Evolutionary conservation across 1,139 yeast species (phyloP).

Genomic region (Debaryomyces udenii): DNA sequence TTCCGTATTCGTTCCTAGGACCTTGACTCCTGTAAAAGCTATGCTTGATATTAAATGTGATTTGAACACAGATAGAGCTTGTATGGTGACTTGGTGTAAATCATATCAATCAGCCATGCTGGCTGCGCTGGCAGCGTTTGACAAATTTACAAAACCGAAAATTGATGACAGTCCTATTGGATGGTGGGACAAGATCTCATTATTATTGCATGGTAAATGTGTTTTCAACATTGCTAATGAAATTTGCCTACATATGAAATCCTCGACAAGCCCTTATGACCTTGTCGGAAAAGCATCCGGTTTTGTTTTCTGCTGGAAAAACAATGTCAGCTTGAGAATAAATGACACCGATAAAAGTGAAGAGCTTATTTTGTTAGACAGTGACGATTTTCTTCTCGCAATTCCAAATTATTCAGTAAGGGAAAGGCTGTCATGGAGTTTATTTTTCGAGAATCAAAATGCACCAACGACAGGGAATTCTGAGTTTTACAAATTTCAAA

Average conservation of each 20-base stretch:
- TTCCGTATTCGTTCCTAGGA: constrained; percentile 44
- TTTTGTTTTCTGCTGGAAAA: constrained; percentile 76
- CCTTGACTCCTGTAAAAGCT: constrained; percentile 49
- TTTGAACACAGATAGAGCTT: constrained; percentile 40
- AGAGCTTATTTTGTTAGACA: constrained; percentile 62
- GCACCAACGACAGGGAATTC: constrained; percentile 23
- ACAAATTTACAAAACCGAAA: constrained; percentile 67
- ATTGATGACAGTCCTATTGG: constrained; percentile 88
- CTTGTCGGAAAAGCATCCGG: constrained; percentile 75
- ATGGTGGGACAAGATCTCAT: constrained; percentile 58
- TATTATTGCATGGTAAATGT: constrained; percentile 50
- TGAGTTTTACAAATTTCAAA: constrained; percentile 37
- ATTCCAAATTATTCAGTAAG: constrained; percentile 55
- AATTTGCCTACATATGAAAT: constrained; percentile 57
- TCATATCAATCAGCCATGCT: constrained; percentile 44
- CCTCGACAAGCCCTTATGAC: constrained; percentile 76
- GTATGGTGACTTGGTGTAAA: constrained; percentile 48
- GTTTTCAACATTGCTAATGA: constrained; percentile 57
- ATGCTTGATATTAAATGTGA: constrained; percentile 39
- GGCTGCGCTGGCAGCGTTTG: constrained; percentile 45
- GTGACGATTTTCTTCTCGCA: constrained; percentile 70
- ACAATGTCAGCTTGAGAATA: constrained; percentile 60
- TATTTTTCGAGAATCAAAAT: constrained; percentile 25
- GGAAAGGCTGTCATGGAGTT: constrained; percentile 41
- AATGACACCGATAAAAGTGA: constrained; percentile 66